Evolutionary conservation across 306 rosid genomes (phyloP).

Genomic region (Alnus rubra): DNA sequence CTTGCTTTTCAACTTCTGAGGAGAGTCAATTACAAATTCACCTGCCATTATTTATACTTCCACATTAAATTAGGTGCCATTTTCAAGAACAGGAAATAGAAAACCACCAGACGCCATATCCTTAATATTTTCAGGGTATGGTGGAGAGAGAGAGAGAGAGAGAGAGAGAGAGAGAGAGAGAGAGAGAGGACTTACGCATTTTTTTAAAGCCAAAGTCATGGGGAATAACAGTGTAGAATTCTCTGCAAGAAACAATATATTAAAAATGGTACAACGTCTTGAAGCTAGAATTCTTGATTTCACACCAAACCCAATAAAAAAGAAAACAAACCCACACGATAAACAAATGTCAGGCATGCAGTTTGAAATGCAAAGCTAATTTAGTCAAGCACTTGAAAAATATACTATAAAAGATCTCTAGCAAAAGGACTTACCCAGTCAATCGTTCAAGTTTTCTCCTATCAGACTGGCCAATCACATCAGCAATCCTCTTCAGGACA

Average conservation of each 20-base stretch:
- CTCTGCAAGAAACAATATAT: constrained; percentile 60
- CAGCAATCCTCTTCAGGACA: constrained; percentile 82
- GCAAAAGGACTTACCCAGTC: constrained; percentile 66
- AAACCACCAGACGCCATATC: constrained; percentile 9
- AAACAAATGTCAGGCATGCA: not conserved
- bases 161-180: constrained; percentile 29
- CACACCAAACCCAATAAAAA: not conserved
- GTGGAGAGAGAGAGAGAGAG: constrained; percentile 23
- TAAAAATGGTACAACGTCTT: constrained; percentile 25
- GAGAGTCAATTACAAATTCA: constrained; percentile 83
- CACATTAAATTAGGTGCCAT: constrained; percentile 18
- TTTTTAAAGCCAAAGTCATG: constrained; percentile 93
- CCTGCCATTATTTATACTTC: constrained; percentile 54
- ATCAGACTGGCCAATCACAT: constrained; percentile 60
- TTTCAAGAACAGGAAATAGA: constrained; percentile 19
- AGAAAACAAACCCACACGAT: not conserved
- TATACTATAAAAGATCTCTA: not conserved
- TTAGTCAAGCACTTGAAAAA: constrained; percentile 14
- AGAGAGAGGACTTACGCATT: constrained; percentile 68
- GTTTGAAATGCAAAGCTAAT: constrained; percentile 4
- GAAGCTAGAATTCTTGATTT: constrained; percentile 17
- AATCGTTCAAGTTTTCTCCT: constrained; percentile 62
- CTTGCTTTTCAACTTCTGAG: constrained; percentile 84
- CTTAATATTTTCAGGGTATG: not conserved
- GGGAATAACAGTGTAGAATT: constrained; percentile 93